Percentiles rank a stretch among this genome's conserved stretches.
phyloP scores from a whole-genome alignment of 345 rosid species.

The Gossypium rotundifolium region DNA sequence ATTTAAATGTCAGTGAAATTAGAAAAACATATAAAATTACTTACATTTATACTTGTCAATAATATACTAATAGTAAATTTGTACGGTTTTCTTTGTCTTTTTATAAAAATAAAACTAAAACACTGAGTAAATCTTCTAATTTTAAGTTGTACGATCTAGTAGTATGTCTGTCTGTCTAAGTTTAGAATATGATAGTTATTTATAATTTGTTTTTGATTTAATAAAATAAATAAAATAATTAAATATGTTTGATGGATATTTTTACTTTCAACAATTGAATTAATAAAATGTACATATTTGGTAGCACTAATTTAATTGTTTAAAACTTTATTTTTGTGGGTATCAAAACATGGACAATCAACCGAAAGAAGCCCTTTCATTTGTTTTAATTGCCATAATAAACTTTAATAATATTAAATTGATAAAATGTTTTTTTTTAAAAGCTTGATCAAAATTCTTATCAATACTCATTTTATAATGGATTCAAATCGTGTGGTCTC shows the following conservation, averaged over 20 bases:
- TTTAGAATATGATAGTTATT: too few species aligned
- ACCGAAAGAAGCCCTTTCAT: not conserved
- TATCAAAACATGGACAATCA: not conserved
- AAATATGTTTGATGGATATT: not conserved
- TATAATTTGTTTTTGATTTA: not conserved
- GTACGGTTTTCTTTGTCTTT: not conserved
- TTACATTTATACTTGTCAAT: too few species aligned
- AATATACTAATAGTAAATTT: not conserved
- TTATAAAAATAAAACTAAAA: conserved; percentile 15
- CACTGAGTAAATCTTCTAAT: conserved; percentile 13
- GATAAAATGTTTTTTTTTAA: too few species aligned
- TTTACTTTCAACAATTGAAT: not conserved
- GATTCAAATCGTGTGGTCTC: too few species aligned
- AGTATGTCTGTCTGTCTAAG: not conserved
- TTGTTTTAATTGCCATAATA: not conserved
- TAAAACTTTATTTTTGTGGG: not conserved
- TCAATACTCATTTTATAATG: too few species aligned
- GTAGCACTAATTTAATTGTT: not conserved
- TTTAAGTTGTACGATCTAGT: conserved; percentile 10
- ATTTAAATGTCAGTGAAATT: too few species aligned
- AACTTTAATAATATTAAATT: too few species aligned
- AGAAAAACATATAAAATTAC: too few species aligned
- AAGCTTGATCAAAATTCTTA: too few species aligned
- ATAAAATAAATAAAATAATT: too few species aligned
- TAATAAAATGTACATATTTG: not conserved